Evolutionary conservation across 306 rosid species (phyloP), one percentile per base, ranked within the genome.

Genomic region (Carpinus viminea): DNA sequence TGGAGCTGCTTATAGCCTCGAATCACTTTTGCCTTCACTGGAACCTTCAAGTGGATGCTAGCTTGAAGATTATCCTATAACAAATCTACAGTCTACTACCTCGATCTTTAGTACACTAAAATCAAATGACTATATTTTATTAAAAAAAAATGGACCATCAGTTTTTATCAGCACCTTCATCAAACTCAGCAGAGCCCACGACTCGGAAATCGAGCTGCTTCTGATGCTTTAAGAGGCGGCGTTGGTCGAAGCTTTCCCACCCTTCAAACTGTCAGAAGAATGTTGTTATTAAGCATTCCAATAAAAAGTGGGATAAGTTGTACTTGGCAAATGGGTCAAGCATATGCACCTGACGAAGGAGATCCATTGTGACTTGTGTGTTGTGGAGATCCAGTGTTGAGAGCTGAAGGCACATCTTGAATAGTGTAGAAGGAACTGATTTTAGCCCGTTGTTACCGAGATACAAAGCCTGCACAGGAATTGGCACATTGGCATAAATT

Each of bases 101-200:
- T 9, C 47, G 41, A 11, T 2, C 12, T 18, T 38, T 41, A 65
- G 26, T 68, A 15, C 8, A 41, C 8, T 68, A 41, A 41, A 68
- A 68, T 41, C 3, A 38, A 28, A 66, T 15, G 72, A 68, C 24
- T 68, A 68, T 68, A 68, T 18, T 66, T 73, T 38, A 24, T 9
- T 72, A 57, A 26, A 31, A 24, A 26, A 26, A 45, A 45, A 55
- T 13, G 68, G 20, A 21, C 31, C 53, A 28, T 88, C 83, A 90
- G 72, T 85, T 85, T 85, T 92, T 92, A 80, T 91, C 98, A 75
- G 98, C 98, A 75, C 98, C 98, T 85, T 95, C 98, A 82, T 95
- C 97, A 70, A 95, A 95, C 74, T 88, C 90, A 79, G 89, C 86
- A 12, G 93, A 79, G 74, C 81, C 88, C 66, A 88, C 89, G 62